Percentiles rank a stretch among this genome's conserved stretches.
These are phyloP conservation scores for Penicillium fimorum DNA, from an alignment of 495 filamentous ascomycete species.

Conservation along the genomic window DNA sequence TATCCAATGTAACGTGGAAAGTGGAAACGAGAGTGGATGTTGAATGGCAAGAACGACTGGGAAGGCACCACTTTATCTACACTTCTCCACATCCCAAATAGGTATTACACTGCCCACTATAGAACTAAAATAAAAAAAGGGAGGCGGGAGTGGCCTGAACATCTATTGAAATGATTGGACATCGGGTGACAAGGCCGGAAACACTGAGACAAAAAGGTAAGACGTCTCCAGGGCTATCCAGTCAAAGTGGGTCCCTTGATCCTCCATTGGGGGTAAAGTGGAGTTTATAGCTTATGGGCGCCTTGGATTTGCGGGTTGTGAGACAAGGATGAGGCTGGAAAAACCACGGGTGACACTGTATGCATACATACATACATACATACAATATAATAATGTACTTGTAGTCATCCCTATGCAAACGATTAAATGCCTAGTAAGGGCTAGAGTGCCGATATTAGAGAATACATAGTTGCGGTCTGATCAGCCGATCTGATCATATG, in stretches of 20 bases:
- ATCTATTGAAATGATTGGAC: conserved; percentile 1
- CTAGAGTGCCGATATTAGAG: too few species aligned
- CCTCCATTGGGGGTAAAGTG: background rate
- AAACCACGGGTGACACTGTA: background rate
- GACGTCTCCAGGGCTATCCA: background rate
- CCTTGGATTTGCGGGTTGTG: background rate
- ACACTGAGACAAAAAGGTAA: conserved; percentile 4
- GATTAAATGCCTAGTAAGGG: too few species aligned
- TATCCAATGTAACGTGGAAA: background rate
- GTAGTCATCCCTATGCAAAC: background rate
- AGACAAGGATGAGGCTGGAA: background rate
- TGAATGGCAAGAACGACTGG: conserved; percentile 2
- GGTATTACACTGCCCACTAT: conserved; percentile 1
- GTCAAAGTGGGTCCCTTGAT: background rate
- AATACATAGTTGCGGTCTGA: background rate
- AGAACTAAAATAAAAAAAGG: conserved; percentile 2
- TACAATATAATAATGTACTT: background rate
- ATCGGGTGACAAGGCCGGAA: background rate
- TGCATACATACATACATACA: background rate
- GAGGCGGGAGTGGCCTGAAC: conserved; percentile 9
- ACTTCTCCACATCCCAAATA: background rate
- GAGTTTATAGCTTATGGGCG: background rate
- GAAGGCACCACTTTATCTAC: conserved; percentile 2
- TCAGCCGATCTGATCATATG: conserved; percentile 3
- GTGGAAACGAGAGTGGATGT: conserved; percentile 1